These are phyloP conservation scores for Fusarium guadeloupense DNA, from an alignment of 2,329 filamentous ascomycete genomes.

Conservation along the genomic window DNA sequence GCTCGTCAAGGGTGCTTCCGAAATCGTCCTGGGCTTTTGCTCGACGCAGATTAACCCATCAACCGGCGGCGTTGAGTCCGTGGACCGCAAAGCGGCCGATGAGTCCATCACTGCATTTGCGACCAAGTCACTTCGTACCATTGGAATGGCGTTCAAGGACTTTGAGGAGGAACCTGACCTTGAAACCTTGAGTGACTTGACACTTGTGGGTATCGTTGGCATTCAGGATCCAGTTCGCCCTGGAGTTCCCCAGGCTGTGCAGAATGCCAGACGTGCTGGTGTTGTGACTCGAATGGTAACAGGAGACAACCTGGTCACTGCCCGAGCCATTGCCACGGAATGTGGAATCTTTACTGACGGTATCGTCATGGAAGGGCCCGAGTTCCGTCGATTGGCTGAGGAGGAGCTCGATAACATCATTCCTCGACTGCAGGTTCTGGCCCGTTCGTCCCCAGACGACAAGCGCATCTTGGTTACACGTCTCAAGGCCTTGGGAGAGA, in stretches of 20 bases:
- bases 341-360: conserved; percentile 79
- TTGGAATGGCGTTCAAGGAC: conserved; percentile 84
- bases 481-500: conserved; percentile 77
- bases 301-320: conserved; percentile 82
- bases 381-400: conserved; percentile 76
- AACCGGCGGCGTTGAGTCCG: conserved; percentile 56
- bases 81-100: conserved; percentile 63
- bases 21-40: conserved; percentile 68
- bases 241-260: conserved; percentile 76
- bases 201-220: conserved; percentile 71
- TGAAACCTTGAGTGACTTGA: conserved; percentile 69
- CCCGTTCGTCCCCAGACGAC: conserved; percentile 78
- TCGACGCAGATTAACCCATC: conserved; percentile 53
- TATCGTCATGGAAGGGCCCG: conserved; percentile 79
- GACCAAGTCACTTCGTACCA: conserved; percentile 81
- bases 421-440: conserved; percentile 74
- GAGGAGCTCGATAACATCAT: conserved; percentile 73
- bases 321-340: conserved; percentile 79
- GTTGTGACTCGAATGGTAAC: conserved; percentile 88
- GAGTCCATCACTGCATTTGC: conserved; percentile 81
- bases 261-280: conserved; percentile 76
- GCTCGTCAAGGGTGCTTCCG: conserved; percentile 71
- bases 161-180: conserved; percentile 68
- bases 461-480: conserved; percentile 77
- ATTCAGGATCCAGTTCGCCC: conserved; percentile 83